phyloP scores from a whole-genome alignment of 2,329 filamentous ascomycete species.

The Fusarium decemcellulare region DNA sequence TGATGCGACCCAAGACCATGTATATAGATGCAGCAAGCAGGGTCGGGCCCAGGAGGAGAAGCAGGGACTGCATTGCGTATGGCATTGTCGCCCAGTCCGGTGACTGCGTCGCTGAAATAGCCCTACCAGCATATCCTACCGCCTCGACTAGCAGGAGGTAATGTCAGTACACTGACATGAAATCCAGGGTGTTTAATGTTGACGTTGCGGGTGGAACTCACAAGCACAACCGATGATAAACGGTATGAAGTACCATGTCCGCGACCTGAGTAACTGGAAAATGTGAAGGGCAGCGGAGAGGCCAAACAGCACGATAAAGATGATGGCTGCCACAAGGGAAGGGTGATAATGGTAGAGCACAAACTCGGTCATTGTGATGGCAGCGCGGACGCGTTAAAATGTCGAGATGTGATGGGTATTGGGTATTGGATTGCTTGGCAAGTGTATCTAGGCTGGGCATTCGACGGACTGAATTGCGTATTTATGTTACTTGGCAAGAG shows the following conservation, averaged over 20 bases:
- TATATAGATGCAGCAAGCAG: slow-evolving; percentile 60
- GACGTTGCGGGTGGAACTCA: slow-evolving; percentile 44
- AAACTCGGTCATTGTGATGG: neutral
- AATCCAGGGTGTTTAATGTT: too few relatives aligned
- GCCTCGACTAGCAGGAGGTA: slow-evolving; percentile 20
- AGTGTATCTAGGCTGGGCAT: too few relatives aligned
- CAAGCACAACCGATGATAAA: slow-evolving; percentile 63
- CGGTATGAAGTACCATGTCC: slow-evolving; percentile 65
- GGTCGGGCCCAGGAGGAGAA: slow-evolving; percentile 53
- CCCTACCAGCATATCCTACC: slow-evolving; percentile 59
- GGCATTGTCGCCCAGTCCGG: slow-evolving; percentile 47
- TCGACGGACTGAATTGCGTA: too few relatives aligned
- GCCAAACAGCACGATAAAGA: slow-evolving; percentile 57
- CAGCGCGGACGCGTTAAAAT: too few relatives aligned
- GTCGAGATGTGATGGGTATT: too few relatives aligned
- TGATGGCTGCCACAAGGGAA: slow-evolving; percentile 55
- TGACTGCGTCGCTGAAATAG: slow-evolving; percentile 55
- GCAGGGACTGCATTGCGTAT: slow-evolving; percentile 54
- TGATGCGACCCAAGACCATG: slow-evolving; percentile 58
- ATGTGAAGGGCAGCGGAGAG: slow-evolving; percentile 52
- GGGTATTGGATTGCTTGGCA: too few relatives aligned
- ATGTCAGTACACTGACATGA: neutral
- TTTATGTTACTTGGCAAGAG: too few relatives aligned
- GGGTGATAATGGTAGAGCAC: slow-evolving; percentile 61
- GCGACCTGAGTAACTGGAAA: slow-evolving; percentile 53